Conservation (phyloP, 345 rosid genomes). For the Citrus maxima region DNA sequence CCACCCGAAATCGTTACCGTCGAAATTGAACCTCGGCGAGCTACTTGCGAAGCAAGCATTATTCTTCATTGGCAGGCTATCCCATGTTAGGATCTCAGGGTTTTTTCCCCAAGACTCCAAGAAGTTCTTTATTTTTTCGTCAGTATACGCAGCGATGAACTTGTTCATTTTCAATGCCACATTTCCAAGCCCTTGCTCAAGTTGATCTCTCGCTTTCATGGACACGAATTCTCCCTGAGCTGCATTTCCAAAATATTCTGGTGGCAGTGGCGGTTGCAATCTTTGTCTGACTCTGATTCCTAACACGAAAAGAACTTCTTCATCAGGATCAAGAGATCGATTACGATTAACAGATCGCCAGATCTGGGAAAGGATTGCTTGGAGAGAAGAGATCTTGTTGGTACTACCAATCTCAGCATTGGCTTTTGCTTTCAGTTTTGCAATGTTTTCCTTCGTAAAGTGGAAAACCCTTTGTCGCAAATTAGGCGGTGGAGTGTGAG, state of each 20-base stretch:
- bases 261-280: no score
- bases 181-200: no score
- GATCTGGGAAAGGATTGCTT: conserved; percentile 21
- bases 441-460: conserved; percentile 18
- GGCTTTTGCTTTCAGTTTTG: conserved; percentile 36
- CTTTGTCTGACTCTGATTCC: neutral
- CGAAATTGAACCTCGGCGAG: no score
- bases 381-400: conserved; percentile 23
- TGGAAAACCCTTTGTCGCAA: conserved; percentile 23
- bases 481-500: no score
- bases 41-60: no score
- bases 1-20: no score
- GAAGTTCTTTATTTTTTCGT: no score
- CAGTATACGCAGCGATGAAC: no score
- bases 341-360: conserved; percentile 11
- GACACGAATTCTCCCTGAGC: neutral
- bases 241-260: conserved; percentile 22
- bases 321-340: neutral
- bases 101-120: no score
- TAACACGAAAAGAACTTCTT: neutral
- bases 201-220: conserved; percentile 7
- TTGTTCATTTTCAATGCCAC: no score
- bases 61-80: no score
- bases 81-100: no score
- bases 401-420: conserved; percentile 9